Conservation (phyloP, 306 rosid genomes). For the Rosa multiflora region DNA sequence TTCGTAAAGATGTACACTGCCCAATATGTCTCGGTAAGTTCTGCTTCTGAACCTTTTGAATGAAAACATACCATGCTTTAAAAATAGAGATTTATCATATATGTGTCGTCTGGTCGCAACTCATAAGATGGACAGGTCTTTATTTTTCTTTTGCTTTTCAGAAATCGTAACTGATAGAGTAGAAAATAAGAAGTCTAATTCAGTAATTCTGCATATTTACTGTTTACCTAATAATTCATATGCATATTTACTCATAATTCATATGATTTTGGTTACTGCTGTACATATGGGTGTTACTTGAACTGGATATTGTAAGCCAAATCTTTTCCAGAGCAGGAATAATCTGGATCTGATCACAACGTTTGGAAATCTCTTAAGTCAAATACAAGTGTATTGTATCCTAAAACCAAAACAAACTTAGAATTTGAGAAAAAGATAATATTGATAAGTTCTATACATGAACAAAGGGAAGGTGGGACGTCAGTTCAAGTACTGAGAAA, state of each 20-base stretch:
- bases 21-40: conserved; percentile 93
- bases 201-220: not conserved
- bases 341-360: not conserved
- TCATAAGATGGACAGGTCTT: not conserved
- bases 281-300: not conserved
- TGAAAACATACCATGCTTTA: not conserved
- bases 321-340: not conserved
- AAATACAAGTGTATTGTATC: not conserved
- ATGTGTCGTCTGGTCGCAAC: not conserved
- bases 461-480: not conserved
- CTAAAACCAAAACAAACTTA: not conserved
- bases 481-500: not conserved
- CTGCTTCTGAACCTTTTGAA: conserved; percentile 23
- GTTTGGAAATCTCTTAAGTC: not conserved
- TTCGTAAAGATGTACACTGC: conserved; percentile 91
- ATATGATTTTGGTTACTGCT: not conserved
- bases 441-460: not conserved
- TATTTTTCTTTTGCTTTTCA: not conserved
- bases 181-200: not conserved
- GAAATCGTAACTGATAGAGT: not conserved
- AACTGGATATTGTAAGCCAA: not conserved
- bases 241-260: not conserved
- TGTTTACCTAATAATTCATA: not conserved
- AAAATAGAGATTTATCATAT: not conserved
- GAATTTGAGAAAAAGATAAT: not conserved